Base-by-base conservation (phyloP, 768 basidiomycete genomes). In the Naganishia onofrii region DNA sequence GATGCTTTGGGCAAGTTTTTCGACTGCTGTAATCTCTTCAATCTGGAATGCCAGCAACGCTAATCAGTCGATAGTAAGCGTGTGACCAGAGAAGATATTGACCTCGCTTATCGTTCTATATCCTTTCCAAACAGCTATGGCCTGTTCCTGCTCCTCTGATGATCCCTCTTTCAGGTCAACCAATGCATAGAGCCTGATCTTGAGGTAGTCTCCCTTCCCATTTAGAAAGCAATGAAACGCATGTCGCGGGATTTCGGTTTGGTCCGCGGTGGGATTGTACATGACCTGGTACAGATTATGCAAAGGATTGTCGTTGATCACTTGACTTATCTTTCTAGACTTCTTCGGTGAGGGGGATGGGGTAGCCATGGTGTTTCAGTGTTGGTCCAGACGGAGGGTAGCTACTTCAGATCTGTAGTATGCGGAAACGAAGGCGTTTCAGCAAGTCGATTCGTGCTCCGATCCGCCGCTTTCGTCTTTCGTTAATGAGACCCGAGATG, bases 201-300 rank as follows among this genome's bases (percentile, higher is more conserved):
- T 69, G n/a, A 69, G 29, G 26, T 56, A 69, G 44, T 63, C 58
- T 19, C 57, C 57, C 34, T 46, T 69, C 46, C 46, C 68, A 19
- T 60, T 58, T 12, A 69, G 23, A 51, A 60, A 51, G 21, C 56
- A 46, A 55, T 69, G 68, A 36, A 60, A 38, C 10, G 31, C 46
- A 36, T 57, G 34, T 5, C 53, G 51, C 29, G 54, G 32, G 26
- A 56, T 54, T 10, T 44, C 54, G 52, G 31, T 38, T 31, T 55
- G 26, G 36, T 34, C 32, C 19, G 54, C 29, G 32, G n/a, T 46
- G 1, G 29, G 21, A 54, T 29, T 44, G 34, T 69, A 58, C 23
- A 69, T 60, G 56, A 69, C 46, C 38, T 69, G 68, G 32, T 60
- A 60, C 6, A 69, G 56, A 31, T 69, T 44, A 34, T 69, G 38